These are phyloP conservation scores for Diaporthe citriasiana DNA, from an alignment of 2,329 filamentous ascomycete species.

Conservation along the genomic window DNA sequence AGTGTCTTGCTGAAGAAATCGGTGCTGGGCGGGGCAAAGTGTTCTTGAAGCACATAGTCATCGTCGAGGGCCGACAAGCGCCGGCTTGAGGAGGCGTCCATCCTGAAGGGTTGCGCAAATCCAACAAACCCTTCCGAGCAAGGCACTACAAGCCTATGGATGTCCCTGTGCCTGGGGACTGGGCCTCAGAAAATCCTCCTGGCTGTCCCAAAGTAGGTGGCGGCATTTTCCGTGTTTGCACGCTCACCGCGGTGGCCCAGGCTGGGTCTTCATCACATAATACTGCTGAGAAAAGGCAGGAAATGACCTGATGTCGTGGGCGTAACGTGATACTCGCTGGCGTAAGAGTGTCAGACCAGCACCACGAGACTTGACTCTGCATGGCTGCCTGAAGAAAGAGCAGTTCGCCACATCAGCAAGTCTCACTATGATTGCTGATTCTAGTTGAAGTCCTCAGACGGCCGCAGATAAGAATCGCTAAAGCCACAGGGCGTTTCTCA, in stretches of 20 bases:
- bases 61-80: conserved; percentile 13
- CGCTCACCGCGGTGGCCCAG: conserved; percentile 6
- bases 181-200: conserved; percentile 7
- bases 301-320: not conserved
- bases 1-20: conserved; percentile 1
- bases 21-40: not conserved
- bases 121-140: not conserved
- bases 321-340: not conserved
- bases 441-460: not conserved
- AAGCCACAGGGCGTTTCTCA: conserved; percentile 10
- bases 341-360: not conserved
- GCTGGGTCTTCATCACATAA: conserved; percentile 20
- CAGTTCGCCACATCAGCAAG: not conserved
- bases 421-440: not conserved
- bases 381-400: not conserved
- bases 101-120: conserved; percentile 3
- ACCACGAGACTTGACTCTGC: not conserved
- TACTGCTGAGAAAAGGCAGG: not conserved
- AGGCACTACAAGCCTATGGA: conserved; percentile 1
- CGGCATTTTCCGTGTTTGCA: conserved; percentile 18
- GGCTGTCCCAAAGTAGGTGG: not conserved
- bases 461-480: not conserved
- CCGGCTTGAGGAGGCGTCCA: not conserved
- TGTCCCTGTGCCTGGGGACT: not conserved
- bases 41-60: not conserved